Conservation (phyloP, 345 rosid species). For the Tarenaya hassleriana region DNA sequence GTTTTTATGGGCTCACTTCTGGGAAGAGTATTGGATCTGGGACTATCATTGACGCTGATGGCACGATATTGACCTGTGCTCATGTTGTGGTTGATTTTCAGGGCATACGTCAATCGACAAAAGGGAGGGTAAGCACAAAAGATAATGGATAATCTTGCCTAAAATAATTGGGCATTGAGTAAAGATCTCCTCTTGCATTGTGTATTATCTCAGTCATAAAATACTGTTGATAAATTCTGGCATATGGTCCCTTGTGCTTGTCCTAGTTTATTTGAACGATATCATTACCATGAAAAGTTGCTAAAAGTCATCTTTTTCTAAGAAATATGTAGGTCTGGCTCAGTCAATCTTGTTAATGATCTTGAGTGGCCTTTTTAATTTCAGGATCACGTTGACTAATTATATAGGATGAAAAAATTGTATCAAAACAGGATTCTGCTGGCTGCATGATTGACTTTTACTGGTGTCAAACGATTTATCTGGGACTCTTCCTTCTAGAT, state of each 20-base stretch:
- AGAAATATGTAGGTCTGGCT: not conserved
- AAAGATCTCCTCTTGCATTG: not conserved
- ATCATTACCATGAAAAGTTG: no score
- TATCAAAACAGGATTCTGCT: no score
- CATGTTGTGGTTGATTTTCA: conserved; percentile 72
- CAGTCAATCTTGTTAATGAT: not conserved
- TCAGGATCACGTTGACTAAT: not conserved
- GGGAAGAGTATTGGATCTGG: conserved; percentile 75
- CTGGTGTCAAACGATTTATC: not conserved
- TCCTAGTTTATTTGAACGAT: no score
- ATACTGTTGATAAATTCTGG: not conserved
- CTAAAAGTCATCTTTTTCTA: not conserved
- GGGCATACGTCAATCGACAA: conserved; percentile 38
- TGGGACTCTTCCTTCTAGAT: no score
- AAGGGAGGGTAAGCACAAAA: conserved; percentile 50
- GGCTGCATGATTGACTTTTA: no score
- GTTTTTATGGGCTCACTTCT: conserved; percentile 41
- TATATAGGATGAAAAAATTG: not conserved
- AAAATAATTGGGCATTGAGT: not conserved
- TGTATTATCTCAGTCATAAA: not conserved
- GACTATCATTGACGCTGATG: conserved; percentile 72
- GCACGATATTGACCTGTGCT: conserved; percentile 90
- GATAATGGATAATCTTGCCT: not conserved
- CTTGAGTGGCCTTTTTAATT: not conserved
- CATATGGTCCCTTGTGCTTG: not conserved